Evolutionary conservation across 2,329 filamentous ascomycete genomes (phyloP), one percentile per base, ranked within the genome.

Genomic region (Alternaria sp.): DNA sequence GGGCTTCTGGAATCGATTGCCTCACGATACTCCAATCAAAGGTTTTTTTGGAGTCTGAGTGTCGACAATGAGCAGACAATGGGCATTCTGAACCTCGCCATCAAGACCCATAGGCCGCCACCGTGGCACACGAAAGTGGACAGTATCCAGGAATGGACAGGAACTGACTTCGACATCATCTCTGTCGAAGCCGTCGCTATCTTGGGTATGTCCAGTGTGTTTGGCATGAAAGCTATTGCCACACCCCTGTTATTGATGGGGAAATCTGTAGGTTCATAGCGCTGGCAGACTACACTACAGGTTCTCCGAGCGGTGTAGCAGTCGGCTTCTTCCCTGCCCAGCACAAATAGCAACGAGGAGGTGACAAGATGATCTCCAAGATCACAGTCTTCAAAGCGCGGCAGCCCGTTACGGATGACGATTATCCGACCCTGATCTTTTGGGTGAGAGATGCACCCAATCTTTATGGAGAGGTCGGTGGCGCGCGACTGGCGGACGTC

Each of bases 1-100:
- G 49, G 59, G 43, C 21, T 55, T 62, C 17, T 62, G 60, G 60
- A 62, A 59, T 32, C 60, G 60, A 10, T 11, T 23, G 17, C 47
- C 36, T 6, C 21, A 59, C 23, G 3, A 21, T 10, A 40, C 21
- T 13, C 12, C 36, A 26, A n/a, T 59, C 19, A 54, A 13, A 6
- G 56, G 30, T 17, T 59, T 17, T 59, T 59, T 2, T 59, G 49
- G 50, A 28, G 54, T 17, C 10, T 54, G 7, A 43, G 30, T 36
- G 28, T 4, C 26, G 30, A 21, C 12, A 51, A 5, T 13, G 12
- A 7, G 17, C 49, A 51, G 49, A 51, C 5, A 5, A 6, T 51
- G 11, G 19, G n/a, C 1, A 51, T 51, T 25, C 17, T 51, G 12
- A 32, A 32, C 28, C 49, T 51, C 49, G 49, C 12, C 49, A 21